Evolutionary conservation across 164 flowering plant species (phyloP).

Genomic region (Tinospora cordifolia): DNA sequence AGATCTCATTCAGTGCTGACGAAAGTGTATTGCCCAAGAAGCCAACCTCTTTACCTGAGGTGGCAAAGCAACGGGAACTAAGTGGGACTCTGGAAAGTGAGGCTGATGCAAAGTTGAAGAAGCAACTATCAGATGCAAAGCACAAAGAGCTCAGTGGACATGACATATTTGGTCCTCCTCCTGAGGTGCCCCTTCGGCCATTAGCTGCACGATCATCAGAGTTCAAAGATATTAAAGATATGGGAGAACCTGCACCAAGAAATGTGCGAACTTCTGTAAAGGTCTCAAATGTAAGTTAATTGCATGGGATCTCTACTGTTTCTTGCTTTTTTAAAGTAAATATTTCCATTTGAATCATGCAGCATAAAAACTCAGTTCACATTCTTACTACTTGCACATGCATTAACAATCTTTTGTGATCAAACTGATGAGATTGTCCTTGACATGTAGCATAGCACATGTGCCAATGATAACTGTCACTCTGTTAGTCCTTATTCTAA

Average conservation of each 20-base stretch:
- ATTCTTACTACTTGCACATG: neutral
- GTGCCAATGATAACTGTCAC: no score
- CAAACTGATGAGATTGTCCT: neutral
- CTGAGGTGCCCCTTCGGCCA: slow-evolving; percentile 61
- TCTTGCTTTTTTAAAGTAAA: neutral
- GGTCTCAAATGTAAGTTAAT: slow-evolving; percentile 44
- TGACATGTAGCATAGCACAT: no score
- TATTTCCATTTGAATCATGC: neutral
- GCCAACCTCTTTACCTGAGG: slow-evolving; percentile 68
- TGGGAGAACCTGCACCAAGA: slow-evolving; percentile 53
- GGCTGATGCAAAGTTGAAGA: slow-evolving; percentile 49
- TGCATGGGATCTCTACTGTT: neutral
- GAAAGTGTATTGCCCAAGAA: slow-evolving; percentile 70
- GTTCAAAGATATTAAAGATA: slow-evolving; percentile 45
- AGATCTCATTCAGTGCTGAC: slow-evolving; percentile 79
- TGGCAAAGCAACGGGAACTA: slow-evolving; percentile 92
- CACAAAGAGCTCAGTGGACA: slow-evolving; percentile 87
- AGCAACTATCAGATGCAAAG: slow-evolving; percentile 79
- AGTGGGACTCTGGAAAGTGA: slow-evolving; percentile 78
- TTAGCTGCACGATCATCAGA: slow-evolving; percentile 43
- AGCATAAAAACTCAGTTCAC: neutral
- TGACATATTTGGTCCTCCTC: slow-evolving; percentile 86
- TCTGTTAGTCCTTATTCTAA: no score
- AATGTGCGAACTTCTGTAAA: slow-evolving; percentile 48
- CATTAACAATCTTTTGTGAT: neutral